Evolutionary conservation across 2,329 filamentous ascomycete species (phyloP).

Genomic region (Harringtonia aguacate): DNA sequence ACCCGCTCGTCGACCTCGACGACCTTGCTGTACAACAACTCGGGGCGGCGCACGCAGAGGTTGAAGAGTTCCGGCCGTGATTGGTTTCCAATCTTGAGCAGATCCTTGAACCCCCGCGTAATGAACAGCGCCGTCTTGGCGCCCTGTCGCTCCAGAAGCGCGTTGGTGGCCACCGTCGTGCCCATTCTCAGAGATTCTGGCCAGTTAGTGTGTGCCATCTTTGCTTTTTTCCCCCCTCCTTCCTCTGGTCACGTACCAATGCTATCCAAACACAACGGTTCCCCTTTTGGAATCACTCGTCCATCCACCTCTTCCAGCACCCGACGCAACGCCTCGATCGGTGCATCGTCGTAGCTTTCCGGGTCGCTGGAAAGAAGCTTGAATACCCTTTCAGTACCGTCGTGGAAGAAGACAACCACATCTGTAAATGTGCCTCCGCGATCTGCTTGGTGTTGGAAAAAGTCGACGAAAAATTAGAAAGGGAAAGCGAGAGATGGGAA

Average conservation of each 20-base stretch:
- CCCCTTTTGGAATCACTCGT: conserved; percentile 67
- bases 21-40: conserved; percentile 74
- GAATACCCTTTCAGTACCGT: conserved; percentile 23
- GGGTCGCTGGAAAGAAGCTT: conserved; percentile 68
- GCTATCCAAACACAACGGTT: too few relatives aligned
- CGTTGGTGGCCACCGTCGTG: conserved; percentile 90
- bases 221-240: too few relatives aligned
- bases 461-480: too few relatives aligned
- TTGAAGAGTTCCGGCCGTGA: too few relatives aligned
- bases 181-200: conserved; percentile 95
- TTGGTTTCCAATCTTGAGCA: conserved; percentile 21
- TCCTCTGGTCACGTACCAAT: too few relatives aligned
- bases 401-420: too few relatives aligned
- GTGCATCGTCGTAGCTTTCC: conserved; percentile 81
- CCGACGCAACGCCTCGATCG: conserved; percentile 80
- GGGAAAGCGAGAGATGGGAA: too few relatives aligned
- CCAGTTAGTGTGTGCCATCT: too few relatives aligned
- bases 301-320: conserved; percentile 69
- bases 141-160: conserved; percentile 79
- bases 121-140: conserved; percentile 82
- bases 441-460: too few relatives aligned
- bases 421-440: too few relatives aligned
- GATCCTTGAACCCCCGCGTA: conserved; percentile 80
- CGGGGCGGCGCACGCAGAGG: too few relatives aligned
- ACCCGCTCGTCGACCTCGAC: conserved; percentile 32